Conservation (phyloP, 208 protist species). For the Jaenimonas drosophilae region DNA sequence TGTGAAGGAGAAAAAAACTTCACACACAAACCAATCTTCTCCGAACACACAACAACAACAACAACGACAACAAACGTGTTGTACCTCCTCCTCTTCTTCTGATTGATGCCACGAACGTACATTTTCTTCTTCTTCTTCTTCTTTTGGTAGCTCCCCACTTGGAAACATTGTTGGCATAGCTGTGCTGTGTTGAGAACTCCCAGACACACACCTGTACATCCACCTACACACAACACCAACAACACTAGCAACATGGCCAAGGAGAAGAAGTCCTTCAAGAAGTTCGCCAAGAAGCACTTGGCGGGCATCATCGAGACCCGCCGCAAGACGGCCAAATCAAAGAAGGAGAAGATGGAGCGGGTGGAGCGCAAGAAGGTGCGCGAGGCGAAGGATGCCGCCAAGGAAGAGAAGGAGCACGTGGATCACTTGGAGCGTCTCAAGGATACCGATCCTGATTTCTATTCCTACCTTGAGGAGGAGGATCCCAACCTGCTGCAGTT, state of each 20-base stretch:
- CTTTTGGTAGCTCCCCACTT: too few relatives aligned
- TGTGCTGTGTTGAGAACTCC: too few relatives aligned
- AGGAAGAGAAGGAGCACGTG: conserved; percentile 81
- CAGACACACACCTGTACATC: not conserved
- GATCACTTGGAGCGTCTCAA: conserved; percentile 85
- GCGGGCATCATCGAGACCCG: conserved; percentile 82
- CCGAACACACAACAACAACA: too few relatives aligned
- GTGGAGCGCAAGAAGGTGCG: conserved; percentile 65
- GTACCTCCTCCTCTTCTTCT: too few relatives aligned
- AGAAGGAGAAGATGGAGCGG: conserved; percentile 85
- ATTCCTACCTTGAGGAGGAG: conserved; percentile 85
- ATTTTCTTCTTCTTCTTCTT: too few relatives aligned
- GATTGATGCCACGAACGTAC: too few relatives aligned
- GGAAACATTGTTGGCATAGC: too few relatives aligned
- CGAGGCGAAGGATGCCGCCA: conserved; percentile 43
- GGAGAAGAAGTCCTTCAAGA: conserved; percentile 89
- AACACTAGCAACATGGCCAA: conserved; percentile 48
- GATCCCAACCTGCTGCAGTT: conserved; percentile 83
- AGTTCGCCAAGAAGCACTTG: conserved; percentile 88
- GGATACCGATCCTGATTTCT: conserved; percentile 85
- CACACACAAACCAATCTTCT: too few relatives aligned
- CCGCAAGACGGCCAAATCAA: conserved; percentile 75
- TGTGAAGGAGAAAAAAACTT: too few relatives aligned
- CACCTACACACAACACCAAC: too few relatives aligned
- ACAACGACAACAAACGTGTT: too few relatives aligned